A percentile compares a stretch with the other conserved stretches of the same genome.
Evolutionary conservation across 495 filamentous ascomycete species (phyloP).

Genomic region (Penicillium malachiteum): DNA sequence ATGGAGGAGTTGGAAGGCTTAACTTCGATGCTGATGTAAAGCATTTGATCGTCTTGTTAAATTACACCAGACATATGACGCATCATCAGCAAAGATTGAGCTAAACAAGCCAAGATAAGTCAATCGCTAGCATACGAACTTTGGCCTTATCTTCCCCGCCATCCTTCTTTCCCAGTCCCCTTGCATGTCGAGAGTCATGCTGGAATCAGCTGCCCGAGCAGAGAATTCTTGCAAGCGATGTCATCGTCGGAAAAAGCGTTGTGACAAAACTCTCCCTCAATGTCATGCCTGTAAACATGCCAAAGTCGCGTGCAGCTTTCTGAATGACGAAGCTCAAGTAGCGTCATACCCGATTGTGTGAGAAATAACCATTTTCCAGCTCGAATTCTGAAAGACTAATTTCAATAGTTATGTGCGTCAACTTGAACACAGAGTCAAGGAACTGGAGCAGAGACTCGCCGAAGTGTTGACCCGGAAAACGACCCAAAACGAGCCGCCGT

Average conservation of each 20-base stretch:
- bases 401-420: slow-evolving; percentile 34
- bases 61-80: not conserved
- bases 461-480: slow-evolving; percentile 11
- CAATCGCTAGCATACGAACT: not conserved
- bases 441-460: slow-evolving; percentile 29
- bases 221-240: slow-evolving; percentile 35
- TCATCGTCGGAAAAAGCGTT: slow-evolving; percentile 39
- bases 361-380: slow-evolving; percentile 2
- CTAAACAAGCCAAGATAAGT: not conserved
- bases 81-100: too few relatives aligned
- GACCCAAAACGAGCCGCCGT: slow-evolving; percentile 9
- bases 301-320: slow-evolving; percentile 35
- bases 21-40: too few relatives aligned
- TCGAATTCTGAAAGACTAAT: not conserved
- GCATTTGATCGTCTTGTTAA: not conserved
- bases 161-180: not conserved
- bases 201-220: slow-evolving; percentile 13
- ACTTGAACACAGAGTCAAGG: slow-evolving; percentile 28
- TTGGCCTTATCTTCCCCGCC: slow-evolving; percentile 13
- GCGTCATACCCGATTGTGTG: slow-evolving; percentile 39
- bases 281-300: slow-evolving; percentile 34
- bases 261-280: slow-evolving; percentile 33
- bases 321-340: slow-evolving; percentile 34
- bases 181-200: slow-evolving; percentile 5
- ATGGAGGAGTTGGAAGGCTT: too few relatives aligned